A percentile compares a stretch with the other conserved stretches of the same genome.
Conservation (phyloP, 257 asterid genomes). For the Solanum tarapatanum region DNA sequence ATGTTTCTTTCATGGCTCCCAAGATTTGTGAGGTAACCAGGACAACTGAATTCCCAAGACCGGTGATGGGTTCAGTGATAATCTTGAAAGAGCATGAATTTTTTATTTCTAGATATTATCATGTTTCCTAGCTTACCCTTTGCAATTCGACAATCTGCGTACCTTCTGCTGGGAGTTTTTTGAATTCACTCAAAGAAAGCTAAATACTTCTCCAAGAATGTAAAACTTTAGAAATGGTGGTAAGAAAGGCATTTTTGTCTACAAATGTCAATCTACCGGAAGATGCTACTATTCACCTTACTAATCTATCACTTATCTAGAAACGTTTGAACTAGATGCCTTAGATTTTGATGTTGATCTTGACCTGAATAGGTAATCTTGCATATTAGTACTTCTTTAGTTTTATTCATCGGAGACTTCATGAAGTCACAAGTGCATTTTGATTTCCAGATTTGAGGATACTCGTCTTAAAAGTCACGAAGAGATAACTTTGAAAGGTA, state of each 20-base stretch:
- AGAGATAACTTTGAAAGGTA: slow-evolving; percentile 68
- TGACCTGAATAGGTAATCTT: slow-evolving; percentile 28
- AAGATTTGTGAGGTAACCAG: too few relatives aligned
- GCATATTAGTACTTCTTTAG: not conserved
- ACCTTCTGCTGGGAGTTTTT: slow-evolving; percentile 78
- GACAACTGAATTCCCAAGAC: too few relatives aligned
- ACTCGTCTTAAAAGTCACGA: slow-evolving; percentile 37
- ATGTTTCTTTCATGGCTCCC: too few relatives aligned
- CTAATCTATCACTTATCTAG: slow-evolving; percentile 52
- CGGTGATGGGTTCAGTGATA: too few relatives aligned
- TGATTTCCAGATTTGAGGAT: slow-evolving; percentile 39
- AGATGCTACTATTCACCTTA: slow-evolving; percentile 45
- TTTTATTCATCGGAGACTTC: not conserved
- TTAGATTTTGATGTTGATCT: slow-evolving; percentile 31
- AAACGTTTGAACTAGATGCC: slow-evolving; percentile 49
- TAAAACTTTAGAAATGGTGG: slow-evolving; percentile 20
- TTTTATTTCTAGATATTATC: slow-evolving; percentile 38
- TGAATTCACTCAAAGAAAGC: slow-evolving; percentile 69
- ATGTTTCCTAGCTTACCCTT: slow-evolving; percentile 61
- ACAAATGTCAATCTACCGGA: slow-evolving; percentile 32
- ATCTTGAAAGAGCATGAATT: too few relatives aligned
- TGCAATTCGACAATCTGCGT: slow-evolving; percentile 54
- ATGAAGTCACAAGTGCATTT: not conserved
- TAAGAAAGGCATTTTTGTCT: slow-evolving; percentile 30
- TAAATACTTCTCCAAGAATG: slow-evolving; percentile 57